Percentiles rank a stretch among this genome's conserved stretches.
phyloP scores from a whole-genome alignment of 768 basidiomycete genomes.

The Tulasnella calospora region DNA sequence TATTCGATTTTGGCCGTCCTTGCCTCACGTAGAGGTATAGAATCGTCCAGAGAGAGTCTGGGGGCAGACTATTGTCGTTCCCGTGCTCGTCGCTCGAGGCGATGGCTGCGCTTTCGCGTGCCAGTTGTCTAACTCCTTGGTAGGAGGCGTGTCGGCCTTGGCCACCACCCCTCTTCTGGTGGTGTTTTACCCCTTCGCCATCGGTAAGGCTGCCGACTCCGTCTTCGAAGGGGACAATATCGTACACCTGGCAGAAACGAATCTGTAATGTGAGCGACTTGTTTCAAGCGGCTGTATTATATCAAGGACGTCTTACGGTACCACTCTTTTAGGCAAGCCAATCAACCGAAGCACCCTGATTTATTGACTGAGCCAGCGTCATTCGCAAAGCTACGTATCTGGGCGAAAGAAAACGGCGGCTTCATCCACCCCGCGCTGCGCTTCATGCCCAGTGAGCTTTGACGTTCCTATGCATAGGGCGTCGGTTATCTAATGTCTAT shows the following conservation, averaged over 20 bases:
- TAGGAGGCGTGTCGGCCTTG: too few species aligned
- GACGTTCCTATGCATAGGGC: background rate
- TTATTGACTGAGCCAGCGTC: conserved; percentile 27
- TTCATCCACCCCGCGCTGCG: conserved; percentile 46
- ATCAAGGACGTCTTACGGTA: background rate
- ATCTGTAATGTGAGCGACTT: background rate
- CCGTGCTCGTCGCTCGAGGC: too few species aligned
- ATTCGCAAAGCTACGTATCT: conserved; percentile 42
- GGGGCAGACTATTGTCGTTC: too few species aligned
- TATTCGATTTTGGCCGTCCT: too few species aligned
- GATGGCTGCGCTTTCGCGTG: too few species aligned
- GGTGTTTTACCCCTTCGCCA: too few species aligned
- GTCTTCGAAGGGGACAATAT: too few species aligned
- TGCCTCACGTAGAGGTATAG: too few species aligned
- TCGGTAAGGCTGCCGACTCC: too few species aligned
- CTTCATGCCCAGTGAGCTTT: conserved; percentile 46
- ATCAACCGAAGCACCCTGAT: background rate
- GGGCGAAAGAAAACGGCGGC: conserved; percentile 50
- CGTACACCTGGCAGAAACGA: background rate
- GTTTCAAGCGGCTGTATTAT: background rate
- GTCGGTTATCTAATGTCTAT: background rate
- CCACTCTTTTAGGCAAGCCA: background rate
- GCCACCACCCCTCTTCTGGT: too few species aligned
- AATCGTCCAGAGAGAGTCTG: too few species aligned
- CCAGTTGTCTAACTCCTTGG: too few species aligned